Conservation (phyloP, 1,284 basidiomycete species). For the Mycosarcoma mackinlayi region DNA sequence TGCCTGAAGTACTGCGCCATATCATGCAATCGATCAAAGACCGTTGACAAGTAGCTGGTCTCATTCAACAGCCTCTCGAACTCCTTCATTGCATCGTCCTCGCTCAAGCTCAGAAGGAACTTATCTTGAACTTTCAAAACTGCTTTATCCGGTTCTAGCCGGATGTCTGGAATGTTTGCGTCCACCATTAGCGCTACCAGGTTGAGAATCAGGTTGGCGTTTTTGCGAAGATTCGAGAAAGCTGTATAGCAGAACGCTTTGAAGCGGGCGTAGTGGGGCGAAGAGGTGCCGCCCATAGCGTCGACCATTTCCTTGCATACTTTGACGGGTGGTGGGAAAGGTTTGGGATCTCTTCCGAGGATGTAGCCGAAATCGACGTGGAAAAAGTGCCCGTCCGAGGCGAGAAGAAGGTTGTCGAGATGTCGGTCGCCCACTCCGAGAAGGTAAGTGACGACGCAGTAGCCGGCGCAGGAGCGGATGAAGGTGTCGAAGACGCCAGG, state of each 20-base stretch:
- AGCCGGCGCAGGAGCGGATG: conserved; percentile 95
- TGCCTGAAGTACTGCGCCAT: conserved; percentile 66
- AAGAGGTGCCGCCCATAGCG: conserved; percentile 85
- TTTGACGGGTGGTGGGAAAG: conserved; percentile 97
- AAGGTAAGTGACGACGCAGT: conserved; percentile 96
- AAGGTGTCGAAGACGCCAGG: conserved; percentile 94
- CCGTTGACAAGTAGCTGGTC: conserved; percentile 90
- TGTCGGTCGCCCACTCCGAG: conserved; percentile 98
- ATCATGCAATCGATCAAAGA: conserved; percentile 73
- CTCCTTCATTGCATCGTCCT: conserved; percentile 83
- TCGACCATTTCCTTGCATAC: conserved; percentile 99
- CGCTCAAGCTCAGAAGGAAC: conserved; percentile 86
- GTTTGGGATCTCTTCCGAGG: conserved; percentile 95
- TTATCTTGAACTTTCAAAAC: conserved; percentile 88
- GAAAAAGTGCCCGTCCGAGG: conserved; percentile 82
- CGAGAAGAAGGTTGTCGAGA: conserved; percentile 91
- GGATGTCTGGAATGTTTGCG: conserved; percentile 97
- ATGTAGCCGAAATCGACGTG: conserved; percentile 98
- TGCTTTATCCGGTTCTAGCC: conserved; percentile 76
- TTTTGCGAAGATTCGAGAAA: conserved; percentile 90
- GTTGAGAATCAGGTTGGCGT: conserved; percentile 96
- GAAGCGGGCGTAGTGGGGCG: conserved; percentile 90
- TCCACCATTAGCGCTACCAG: conserved; percentile 97
- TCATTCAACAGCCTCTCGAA: conserved; percentile 94
- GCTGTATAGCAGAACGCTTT: conserved; percentile 96